Conservation (phyloP, 2,329 filamentous ascomycete species). For the Aspergillus spinulosporus region DNA sequence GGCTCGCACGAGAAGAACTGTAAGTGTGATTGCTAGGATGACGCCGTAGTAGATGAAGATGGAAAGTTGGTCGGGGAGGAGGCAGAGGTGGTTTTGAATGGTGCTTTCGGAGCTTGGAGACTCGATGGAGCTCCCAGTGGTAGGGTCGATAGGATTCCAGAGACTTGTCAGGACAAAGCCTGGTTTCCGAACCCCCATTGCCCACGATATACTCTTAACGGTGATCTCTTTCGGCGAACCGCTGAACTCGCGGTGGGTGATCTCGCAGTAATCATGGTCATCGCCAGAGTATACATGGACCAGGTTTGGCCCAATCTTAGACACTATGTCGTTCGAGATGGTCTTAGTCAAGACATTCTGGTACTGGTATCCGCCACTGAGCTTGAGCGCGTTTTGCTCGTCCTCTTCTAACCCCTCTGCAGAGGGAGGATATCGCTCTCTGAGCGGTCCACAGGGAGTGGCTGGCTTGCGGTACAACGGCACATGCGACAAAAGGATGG, state of each 20-base stretch:
- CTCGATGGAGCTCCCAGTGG: conserved; percentile 36
- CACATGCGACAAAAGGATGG: conserved; percentile 86
- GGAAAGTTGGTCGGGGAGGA: conserved; percentile 82
- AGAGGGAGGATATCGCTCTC: conserved; percentile 78
- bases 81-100: conserved; percentile 83
- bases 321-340: conserved; percentile 73
- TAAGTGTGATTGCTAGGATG: conserved; percentile 58
- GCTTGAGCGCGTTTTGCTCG: conserved; percentile 73
- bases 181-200: conserved; percentile 87
- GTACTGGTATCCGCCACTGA: conserved; percentile 86
- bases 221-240: conserved; percentile 75
- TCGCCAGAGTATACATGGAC: conserved; percentile 90
- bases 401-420: conserved; percentile 62
- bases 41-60: conserved; percentile 78
- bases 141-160: conserved; percentile 80
- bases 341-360: conserved; percentile 84
- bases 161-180: conserved; percentile 87
- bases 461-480: conserved; percentile 79
- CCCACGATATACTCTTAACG: conserved; percentile 92
- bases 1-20: conserved; percentile 50
- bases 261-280: conserved; percentile 96
- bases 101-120: conserved; percentile 49
- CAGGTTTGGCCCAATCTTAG: conserved; percentile 73
- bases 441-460: conserved; percentile 81
- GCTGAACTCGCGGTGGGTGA: conserved; percentile 72